Evolutionary conservation across 495 filamentous ascomycete species (phyloP), one percentile per base, ranked within the genome.

Genomic region (Lasiosphaeria hispida): DNA sequence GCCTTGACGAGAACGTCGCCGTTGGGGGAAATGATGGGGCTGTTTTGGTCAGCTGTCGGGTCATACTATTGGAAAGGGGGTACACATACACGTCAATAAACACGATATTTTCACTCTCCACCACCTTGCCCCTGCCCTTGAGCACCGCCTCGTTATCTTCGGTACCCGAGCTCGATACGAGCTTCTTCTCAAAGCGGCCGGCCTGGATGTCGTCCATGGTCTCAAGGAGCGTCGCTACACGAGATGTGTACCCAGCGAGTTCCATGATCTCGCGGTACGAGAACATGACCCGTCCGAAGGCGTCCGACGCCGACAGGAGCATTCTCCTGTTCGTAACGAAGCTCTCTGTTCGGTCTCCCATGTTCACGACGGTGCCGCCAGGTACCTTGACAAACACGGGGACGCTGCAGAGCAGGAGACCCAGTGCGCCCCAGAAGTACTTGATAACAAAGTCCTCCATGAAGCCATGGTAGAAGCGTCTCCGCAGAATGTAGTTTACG

Each of bases 371-470:
- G 17, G 69, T 50, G 48, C 72, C 68, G 23, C 89, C 90, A 8
- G 94, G 93, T 3, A 97, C 78, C 74, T 89, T 91, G 79, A 97
- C 89, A 71, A 98, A 98, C 0, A 97, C 93, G 1, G 94, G 94
- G 3, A 96, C 84, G 67, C 91, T 93, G 77, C 95, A 97, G n/a
- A 98, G 85, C 60, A 95, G 73, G 63, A 97, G 80, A 6, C 94
- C 94, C 45, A 98, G 63, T 4, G 94, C 94, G 51, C 95, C 95
- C 94, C 94, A 98, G 77, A 96, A 94, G 67, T 98, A 98, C 74
- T 98, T 98, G 65, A 97, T 93, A 11, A 97, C 89, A 74, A 96
- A 98, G 69, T 98, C 94, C 69, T 98, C 95, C 94, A 97, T 97
- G 60, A 98, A 86, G 10, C 91, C 92, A 66, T 98, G 91, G 69